Percentiles rank a stretch among this genome's conserved stretches.
These are phyloP conservation scores for Metschnikowia arizonensis DNA, from an alignment of 805 yeast species.

Conservation along the genomic window DNA sequence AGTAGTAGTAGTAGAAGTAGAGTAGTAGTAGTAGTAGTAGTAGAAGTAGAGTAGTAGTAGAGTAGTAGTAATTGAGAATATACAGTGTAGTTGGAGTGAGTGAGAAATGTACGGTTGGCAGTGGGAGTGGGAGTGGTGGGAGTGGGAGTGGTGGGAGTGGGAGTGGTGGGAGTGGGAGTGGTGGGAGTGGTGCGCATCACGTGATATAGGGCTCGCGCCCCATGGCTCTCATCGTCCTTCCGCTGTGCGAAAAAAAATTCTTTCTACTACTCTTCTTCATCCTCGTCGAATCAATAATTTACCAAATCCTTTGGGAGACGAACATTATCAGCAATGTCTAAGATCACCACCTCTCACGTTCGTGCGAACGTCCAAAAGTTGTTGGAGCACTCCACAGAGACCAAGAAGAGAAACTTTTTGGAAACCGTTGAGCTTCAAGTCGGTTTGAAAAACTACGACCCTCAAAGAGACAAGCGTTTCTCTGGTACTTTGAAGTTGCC, in stretches of 20 bases:
- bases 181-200: too few relatives aligned
- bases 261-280: conserved; percentile 19
- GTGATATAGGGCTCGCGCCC: conserved; percentile 16
- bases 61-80: too few relatives aligned
- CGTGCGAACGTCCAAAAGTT: conserved; percentile 95
- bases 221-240: conserved; percentile 1
- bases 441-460: conserved; percentile 99
- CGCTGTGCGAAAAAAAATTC: conserved; percentile 6
- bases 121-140: too few relatives aligned
- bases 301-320: conserved; percentile 75
- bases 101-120: too few relatives aligned
- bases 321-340: conserved; percentile 58
- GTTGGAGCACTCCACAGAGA: conserved; percentile 83
- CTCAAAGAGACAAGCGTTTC: conserved; percentile 99
- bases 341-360: conserved; percentile 86
- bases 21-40: too few relatives aligned
- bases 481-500: conserved; percentile 99
- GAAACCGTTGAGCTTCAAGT: conserved; percentile 99
- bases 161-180: too few relatives aligned
- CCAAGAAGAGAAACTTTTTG: conserved; percentile 99
- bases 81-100: too few relatives aligned
- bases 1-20: too few relatives aligned
- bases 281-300: conserved; percentile 56
- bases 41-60: too few relatives aligned
- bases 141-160: too few relatives aligned